Evolutionary conservation across 75 land plant species (phyloP).

Genomic region (Azolla pinnata): DNA sequence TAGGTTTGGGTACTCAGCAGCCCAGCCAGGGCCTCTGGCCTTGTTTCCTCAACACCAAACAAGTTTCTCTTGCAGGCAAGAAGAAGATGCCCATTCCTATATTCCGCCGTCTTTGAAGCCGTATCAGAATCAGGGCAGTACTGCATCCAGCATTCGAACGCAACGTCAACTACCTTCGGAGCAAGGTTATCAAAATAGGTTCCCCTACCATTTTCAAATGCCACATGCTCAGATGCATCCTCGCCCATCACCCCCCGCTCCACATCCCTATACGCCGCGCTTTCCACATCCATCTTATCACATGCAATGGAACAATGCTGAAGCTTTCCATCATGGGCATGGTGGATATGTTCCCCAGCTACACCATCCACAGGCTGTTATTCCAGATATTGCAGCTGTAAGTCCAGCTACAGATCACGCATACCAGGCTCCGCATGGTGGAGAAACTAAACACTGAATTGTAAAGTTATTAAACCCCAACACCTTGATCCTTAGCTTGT

Average conservation of each 20-base stretch:
- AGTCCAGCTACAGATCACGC: not conserved
- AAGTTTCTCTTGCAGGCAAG: not conserved
- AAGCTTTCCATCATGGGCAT: not conserved
- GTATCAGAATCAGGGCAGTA: not conserved
- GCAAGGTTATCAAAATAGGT: not conserved
- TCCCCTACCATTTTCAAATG: not conserved
- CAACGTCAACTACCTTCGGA: not conserved
- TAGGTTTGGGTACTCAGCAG: not conserved
- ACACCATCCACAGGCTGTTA: not conserved
- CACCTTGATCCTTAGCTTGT: no score
- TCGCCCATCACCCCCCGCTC: not conserved
- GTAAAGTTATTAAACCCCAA: no score
- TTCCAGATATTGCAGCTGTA: not conserved
- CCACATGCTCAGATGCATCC: slow-evolving; percentile 1
- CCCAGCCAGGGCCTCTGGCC: slow-evolving; percentile 1
- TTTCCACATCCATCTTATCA: slow-evolving; percentile 3
- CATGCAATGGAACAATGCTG: not conserved
- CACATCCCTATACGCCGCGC: not conserved
- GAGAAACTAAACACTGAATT: no score
- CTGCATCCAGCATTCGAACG: not conserved
- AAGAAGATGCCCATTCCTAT: not conserved
- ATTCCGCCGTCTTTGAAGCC: not conserved
- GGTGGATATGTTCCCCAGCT: not conserved
- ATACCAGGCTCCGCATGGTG: slow-evolving; percentile 1
- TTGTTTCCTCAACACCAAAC: not conserved